Percentiles rank a stretch among this genome's conserved stretches.
These are phyloP conservation scores for Pythium angustatum DNA, from an alignment of 352 stramenopile genomes.

Conservation along the genomic window DNA sequence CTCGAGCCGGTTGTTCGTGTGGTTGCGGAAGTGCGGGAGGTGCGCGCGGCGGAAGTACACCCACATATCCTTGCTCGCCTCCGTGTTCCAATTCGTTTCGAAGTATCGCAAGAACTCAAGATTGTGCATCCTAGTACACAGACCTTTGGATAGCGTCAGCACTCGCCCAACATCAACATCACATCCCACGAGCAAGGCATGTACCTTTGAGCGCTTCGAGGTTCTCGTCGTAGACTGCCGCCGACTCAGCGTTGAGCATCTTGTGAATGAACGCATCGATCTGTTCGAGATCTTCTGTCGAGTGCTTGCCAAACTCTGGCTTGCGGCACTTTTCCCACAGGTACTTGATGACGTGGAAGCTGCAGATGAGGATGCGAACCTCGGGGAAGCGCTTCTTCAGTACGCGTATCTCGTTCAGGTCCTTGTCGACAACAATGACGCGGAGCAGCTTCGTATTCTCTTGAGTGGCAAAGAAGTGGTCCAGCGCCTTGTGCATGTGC, in stretches of 20 bases:
- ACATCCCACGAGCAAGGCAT: no score
- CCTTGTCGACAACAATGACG: constrained; percentile 27
- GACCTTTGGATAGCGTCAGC: constrained; percentile 4
- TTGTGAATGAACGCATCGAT: neutral
- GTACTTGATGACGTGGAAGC: constrained; percentile 25
- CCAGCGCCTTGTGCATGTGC: neutral
- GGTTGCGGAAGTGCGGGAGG: constrained; percentile 29
- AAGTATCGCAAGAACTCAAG: constrained; percentile 25
- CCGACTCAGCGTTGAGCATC: no score
- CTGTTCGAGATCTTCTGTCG: neutral
- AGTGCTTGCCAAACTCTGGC: constrained; percentile 25
- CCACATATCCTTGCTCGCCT: constrained; percentile 25
- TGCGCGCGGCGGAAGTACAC: constrained; percentile 15
- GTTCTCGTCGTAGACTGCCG: no score
- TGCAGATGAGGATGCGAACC: constrained; percentile 14
- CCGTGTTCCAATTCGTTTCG: constrained; percentile 25
- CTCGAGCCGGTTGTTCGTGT: constrained; percentile 38
- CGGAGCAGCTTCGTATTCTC: neutral
- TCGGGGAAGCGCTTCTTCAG: constrained; percentile 4
- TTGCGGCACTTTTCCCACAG: constrained; percentile 8
- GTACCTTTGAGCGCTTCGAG: constrained; percentile 24
- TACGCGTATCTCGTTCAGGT: constrained; percentile 26
- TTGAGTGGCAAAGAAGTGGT: neutral
- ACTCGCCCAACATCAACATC: no score
- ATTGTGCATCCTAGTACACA: neutral